Evolutionary conservation across 2,329 filamentous ascomycete species (phyloP), one percentile per base, ranked within the genome.

Genomic region (Cyclaneusma minus): DNA sequence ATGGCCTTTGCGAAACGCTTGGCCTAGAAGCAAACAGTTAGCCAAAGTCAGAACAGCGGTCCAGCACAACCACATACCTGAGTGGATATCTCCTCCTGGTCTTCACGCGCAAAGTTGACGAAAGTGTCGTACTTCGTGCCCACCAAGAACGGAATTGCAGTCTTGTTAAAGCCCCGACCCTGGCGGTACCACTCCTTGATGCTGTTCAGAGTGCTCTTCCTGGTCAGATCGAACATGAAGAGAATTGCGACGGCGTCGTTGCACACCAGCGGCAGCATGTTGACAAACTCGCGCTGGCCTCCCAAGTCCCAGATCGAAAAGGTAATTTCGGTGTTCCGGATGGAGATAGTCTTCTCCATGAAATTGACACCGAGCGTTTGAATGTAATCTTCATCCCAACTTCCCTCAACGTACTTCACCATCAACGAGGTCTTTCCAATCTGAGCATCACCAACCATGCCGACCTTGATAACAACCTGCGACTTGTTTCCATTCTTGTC

Each of bases 161-260:
- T 98, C 64, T 98, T 98, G 65, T 98, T 98, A 64, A 98, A 98
- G 13, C 89, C 89, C 37, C 89, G 70, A 24, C 89, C 89, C 55
- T 98, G 89, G 29, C 89, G 71, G 50, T 98, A 98, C 89, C 89
- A 98, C 52, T 98, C 89, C 61, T 98, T 98, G 63, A 98, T 95
- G 45, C 83, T 93, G 58, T 98, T 98, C 40, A 98, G 63, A 0
- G 89, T 98, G 56, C 85, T 94, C 64, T 98, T 98, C 41, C 89
- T 70, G 16, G 89, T 98, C 39, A 98, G 62, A 51, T 98, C 89
- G 52, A 98, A 98, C 89, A 98, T 98, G 69, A 98, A 98, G 21
- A 98, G 66, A 39, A 98, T 95, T 26, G 89, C 89, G 16, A 98
- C 89, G 6, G 89, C 89, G 46, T 98, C 89, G 51, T 98, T 98